Base-by-base conservation (phyloP, 352 stramenopile species). In the Albugo laibachii region DNA sequence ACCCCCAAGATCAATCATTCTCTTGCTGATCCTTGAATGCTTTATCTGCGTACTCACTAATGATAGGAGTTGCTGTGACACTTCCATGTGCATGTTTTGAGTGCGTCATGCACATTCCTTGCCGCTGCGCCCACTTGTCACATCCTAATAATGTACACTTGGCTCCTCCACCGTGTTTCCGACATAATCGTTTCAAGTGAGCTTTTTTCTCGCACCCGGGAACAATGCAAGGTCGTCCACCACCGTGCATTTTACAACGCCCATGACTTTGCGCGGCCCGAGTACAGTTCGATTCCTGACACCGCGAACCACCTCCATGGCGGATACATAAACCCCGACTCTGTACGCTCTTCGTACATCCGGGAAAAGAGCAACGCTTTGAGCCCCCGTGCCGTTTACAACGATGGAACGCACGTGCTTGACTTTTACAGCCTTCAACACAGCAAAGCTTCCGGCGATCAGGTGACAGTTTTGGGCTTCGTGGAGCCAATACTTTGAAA, bases 61-160 rank as follows among this genome's bases (percentile, higher is more conserved):
- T 3, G 24, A 31, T 31, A 31, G 38, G 38, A 3, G 38, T 3
- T 24, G 38, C 38, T 10, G 38, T 8, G 36, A 24, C 39, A 20
- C 43, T 12, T 6, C 27, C 47, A 14, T 48, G 47, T n/a, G 57
- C 42, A 36, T 69, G 58, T 59, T 87, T 85, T 18, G 70, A 71
- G 57, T 91, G 78, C 20, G 65, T 85, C 67, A 91, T 84, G 58
- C 78, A 91, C 75, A 85, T 82, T 43, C 71, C 70, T 27, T 80
- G 61, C 14, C 75, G 72, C 49, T 91, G 78, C 3, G 75, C 74
- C 78, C 78, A 91, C 55, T 91, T 91, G 5, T 85, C 66, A 24
- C 78, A 91, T 5, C 59, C 69, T 8, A 50, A 8, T 2, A 80
- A 40, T 41, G 55, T 68, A 55, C 78, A 92, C 53, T 88, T 88